Evolutionary conservation across 148 eudicot genomes (phyloP).

Genomic region (Nepenthes gracilis): DNA sequence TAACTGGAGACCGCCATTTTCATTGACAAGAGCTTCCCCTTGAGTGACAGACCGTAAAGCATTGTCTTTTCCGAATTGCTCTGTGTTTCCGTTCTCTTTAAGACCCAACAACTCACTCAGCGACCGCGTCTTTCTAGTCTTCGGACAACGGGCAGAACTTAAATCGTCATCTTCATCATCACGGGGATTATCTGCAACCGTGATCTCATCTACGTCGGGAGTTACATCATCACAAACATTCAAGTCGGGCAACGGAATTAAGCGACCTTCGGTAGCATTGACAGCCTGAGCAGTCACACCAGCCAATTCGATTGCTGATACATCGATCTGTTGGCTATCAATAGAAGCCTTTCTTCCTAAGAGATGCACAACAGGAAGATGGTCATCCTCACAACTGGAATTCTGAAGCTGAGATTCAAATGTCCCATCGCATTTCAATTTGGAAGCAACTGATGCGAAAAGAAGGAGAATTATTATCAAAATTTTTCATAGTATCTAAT

Average conservation of each 20-base stretch:
- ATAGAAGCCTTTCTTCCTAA: no score
- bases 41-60: background rate
- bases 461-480: background rate
- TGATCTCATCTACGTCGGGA: slow-evolving; percentile 18
- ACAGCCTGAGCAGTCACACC: background rate
- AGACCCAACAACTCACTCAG: slow-evolving; percentile 16
- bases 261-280: background rate
- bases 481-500: background rate
- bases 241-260: slow-evolving; percentile 14
- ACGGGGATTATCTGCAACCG: slow-evolving; percentile 7
- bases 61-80: background rate
- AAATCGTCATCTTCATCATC: slow-evolving; percentile 28
- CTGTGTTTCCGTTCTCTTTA: background rate
- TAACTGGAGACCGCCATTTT: background rate
- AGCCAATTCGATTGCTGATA: background rate
- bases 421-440: slow-evolving; percentile 11
- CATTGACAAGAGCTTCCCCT: slow-evolving; percentile 1
- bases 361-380: no score
- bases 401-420: slow-evolving; percentile 6
- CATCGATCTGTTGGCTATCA: no score
- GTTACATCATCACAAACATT: slow-evolving; percentile 25
- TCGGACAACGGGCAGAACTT: slow-evolving; percentile 20
- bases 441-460: slow-evolving; percentile 10
- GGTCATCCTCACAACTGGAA: no score
- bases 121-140: slow-evolving; percentile 37